Conservation (phyloP, 805 yeast genomes). For the Pichia nakasei region DNA sequence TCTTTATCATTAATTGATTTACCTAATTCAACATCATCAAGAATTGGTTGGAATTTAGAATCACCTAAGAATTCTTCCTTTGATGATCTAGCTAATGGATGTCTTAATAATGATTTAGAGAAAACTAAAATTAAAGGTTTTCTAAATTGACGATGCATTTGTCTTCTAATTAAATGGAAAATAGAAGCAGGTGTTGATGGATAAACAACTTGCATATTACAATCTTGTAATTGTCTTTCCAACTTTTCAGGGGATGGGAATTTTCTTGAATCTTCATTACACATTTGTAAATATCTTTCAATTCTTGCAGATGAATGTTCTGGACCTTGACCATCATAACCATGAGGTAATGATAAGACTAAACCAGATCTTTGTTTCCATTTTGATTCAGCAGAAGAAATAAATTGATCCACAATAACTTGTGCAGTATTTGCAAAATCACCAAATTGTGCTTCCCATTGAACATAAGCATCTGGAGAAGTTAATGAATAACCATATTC, state of each 20-base stretch:
- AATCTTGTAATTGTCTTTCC: slow-evolving; percentile 96
- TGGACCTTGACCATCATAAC: slow-evolving; percentile 99
- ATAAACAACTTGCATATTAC: slow-evolving; percentile 95
- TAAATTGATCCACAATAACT: slow-evolving; percentile 93
- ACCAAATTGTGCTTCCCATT: slow-evolving; percentile 99
- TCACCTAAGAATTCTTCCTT: slow-evolving; percentile 84
- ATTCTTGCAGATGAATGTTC: slow-evolving; percentile 98
- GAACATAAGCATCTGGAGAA: slow-evolving; percentile 92
- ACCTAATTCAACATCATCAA: slow-evolving; percentile 86
- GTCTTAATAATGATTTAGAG: slow-evolving; percentile 91
- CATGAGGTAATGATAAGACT: slow-evolving; percentile 93
- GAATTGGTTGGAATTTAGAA: slow-evolving; percentile 89
- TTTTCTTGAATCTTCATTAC: slow-evolving; percentile 90
- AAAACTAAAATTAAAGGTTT: slow-evolving; percentile 80
- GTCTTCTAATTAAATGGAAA: slow-evolving; percentile 96
- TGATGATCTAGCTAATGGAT: slow-evolving; percentile 89
- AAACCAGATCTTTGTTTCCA: slow-evolving; percentile 99
- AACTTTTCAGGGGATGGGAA: slow-evolving; percentile 88
- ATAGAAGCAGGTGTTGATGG: slow-evolving; percentile 96
- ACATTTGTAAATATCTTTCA: slow-evolving; percentile 91
- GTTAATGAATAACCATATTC: slow-evolving; percentile 98
- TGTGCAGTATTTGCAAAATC: slow-evolving; percentile 99
- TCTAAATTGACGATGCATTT: slow-evolving; percentile 98
- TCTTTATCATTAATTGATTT: slow-evolving; percentile 66
- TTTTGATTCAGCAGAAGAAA: slow-evolving; percentile 94